phyloP scores from a whole-genome alignment of 352 stramenopile genomes.

The Phytophthora colocasiae region DNA sequence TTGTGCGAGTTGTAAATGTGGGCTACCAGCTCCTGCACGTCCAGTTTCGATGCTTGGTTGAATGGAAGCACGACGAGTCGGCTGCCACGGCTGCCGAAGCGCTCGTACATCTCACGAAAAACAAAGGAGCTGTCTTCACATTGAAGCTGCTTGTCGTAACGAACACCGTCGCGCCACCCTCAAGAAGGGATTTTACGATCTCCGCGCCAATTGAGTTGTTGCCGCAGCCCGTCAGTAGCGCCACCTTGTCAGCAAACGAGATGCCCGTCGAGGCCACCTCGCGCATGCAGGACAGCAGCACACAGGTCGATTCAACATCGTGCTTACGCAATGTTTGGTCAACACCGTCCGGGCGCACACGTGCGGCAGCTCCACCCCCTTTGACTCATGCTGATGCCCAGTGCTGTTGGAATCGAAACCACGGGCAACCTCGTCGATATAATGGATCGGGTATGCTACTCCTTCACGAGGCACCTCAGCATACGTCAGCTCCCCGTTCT shows the following conservation, averaged over 20 bases:
- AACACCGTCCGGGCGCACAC: constrained; percentile 82
- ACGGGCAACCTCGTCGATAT: constrained; percentile 71
- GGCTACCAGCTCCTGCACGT: constrained; percentile 70
- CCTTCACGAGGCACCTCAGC: constrained; percentile 57
- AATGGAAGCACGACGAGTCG: constrained; percentile 84
- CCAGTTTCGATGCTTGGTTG: constrained; percentile 86
- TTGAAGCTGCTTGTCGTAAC: constrained; percentile 88
- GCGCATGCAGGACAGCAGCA: constrained; percentile 84
- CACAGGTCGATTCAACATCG: constrained; percentile 82
- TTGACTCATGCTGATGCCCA: constrained; percentile 20
- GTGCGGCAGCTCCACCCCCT: constrained; percentile 60
- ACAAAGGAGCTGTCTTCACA: constrained; percentile 55
- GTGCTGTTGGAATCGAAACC: constrained; percentile 56
- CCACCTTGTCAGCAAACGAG: constrained; percentile 86
- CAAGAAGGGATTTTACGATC: constrained; percentile 84
- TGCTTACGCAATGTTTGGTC: constrained; percentile 84
- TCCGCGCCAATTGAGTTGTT: constrained; percentile 87
- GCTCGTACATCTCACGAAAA: constrained; percentile 90
- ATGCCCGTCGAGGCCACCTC: constrained; percentile 86
- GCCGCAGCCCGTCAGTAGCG: constrained; percentile 86
- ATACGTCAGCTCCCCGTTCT: constrained; percentile 64
- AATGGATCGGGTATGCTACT: constrained; percentile 58
- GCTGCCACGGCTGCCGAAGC: constrained; percentile 81
- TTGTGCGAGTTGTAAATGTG: constrained; percentile 88
- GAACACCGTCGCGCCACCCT: constrained; percentile 87